Evolutionary conservation across 2,329 filamentous ascomycete species (phyloP).

Genomic region (Aspergillus bombycis): DNA sequence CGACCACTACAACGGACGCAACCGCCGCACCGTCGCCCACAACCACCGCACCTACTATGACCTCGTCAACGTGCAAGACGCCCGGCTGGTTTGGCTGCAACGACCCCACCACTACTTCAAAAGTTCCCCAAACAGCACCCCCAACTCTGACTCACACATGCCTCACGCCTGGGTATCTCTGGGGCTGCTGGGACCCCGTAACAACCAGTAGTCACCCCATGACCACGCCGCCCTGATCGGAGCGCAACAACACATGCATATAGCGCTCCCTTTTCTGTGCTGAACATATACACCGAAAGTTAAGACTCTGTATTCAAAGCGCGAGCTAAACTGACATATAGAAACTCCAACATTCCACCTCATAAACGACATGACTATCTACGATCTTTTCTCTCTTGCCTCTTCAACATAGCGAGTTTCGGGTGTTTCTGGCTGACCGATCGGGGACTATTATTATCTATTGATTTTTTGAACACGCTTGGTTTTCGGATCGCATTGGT

Average conservation of each 20-base stretch:
- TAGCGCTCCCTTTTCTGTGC: not conserved
- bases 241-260: not conserved
- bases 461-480: not conserved
- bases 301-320: not conserved
- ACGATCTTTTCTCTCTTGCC: constrained; percentile 3
- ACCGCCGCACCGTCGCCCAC: constrained; percentile 23
- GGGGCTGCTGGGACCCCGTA: constrained; percentile 55
- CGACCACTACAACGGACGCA: constrained; percentile 30
- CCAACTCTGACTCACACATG: constrained; percentile 39
- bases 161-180: constrained; percentile 58
- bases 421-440: constrained; percentile 1
- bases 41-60: constrained; percentile 19
- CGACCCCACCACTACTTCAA: constrained; percentile 28
- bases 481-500: not conserved
- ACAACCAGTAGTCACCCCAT: constrained; percentile 34
- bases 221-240: constrained; percentile 23
- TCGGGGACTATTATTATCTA: not conserved
- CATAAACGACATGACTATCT: not conserved
- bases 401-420: constrained; percentile 1
- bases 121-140: constrained; percentile 17
- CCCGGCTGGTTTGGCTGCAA: constrained; percentile 42
- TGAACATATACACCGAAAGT: not conserved
- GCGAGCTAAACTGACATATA: constrained; percentile 3
- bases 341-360: not conserved
- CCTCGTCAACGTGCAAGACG: constrained; percentile 29